Percentiles rank a stretch among this genome's conserved stretches.
Evolutionary conservation across 2,329 filamentous ascomycete genomes (phyloP).

Genomic region (Cercospora sp.): DNA sequence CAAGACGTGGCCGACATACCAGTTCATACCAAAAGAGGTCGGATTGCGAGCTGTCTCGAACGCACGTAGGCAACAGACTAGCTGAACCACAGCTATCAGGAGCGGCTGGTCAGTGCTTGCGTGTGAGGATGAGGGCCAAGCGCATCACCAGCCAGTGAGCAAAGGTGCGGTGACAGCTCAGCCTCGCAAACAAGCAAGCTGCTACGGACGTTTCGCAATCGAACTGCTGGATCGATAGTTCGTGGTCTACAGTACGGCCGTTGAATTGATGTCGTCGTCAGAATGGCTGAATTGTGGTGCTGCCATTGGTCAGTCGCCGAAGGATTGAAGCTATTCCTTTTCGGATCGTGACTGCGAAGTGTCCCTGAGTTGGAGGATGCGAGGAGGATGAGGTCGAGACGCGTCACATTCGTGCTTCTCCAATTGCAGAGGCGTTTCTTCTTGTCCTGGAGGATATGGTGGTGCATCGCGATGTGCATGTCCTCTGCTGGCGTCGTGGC

Average conservation of each 20-base stretch:
- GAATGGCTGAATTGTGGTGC: background rate
- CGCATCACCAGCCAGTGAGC: background rate
- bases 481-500: background rate
- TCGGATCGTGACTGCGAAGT: slow-evolving; percentile 7
- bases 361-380: background rate
- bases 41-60: background rate
- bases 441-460: background rate
- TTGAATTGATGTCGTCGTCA: background rate
- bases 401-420: background rate
- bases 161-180: background rate
- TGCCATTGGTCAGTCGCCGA: background rate
- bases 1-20: background rate
- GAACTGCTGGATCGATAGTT: background rate
- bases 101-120: background rate
- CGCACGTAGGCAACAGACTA: background rate
- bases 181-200: background rate
- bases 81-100: background rate
- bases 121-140: background rate
- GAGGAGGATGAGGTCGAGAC: background rate
- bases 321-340: slow-evolving; percentile 3
- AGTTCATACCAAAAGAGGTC: background rate
- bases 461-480: background rate
- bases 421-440: background rate
- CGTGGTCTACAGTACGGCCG: slow-evolving; percentile 2
- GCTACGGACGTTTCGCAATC: background rate